A percentile compares a stretch with the other conserved stretches of the same genome.
Conservation (phyloP, 1,284 basidiomycete genomes). For the Marasmius tenuissimus region DNA sequence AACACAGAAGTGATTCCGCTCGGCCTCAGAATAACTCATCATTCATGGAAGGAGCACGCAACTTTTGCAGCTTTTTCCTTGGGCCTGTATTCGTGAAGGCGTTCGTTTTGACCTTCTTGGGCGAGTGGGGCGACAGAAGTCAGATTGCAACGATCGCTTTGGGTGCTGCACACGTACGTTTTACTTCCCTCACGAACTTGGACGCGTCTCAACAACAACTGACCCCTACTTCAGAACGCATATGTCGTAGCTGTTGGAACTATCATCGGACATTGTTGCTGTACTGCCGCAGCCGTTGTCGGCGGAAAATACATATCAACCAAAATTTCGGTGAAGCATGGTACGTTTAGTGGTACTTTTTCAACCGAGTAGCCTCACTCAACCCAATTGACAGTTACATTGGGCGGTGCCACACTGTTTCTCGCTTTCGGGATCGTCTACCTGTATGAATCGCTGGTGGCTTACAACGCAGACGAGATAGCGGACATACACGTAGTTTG, state of each 20-base stretch:
- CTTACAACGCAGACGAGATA: slow-evolving; percentile 13
- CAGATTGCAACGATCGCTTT: slow-evolving; percentile 98
- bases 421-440: slow-evolving; percentile 81
- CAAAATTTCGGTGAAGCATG: slow-evolving; percentile 93
- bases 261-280: slow-evolving; percentile 84
- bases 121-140: slow-evolving; percentile 97
- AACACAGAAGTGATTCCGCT: slow-evolving; percentile 5
- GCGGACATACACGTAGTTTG: slow-evolving; percentile 1
- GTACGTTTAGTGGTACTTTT: slow-evolving; percentile 46
- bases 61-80: slow-evolving; percentile 81
- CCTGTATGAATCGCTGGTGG: slow-evolving; percentile 63
- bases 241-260: slow-evolving; percentile 89
- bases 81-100: slow-evolving; percentile 96
- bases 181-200: slow-evolving; percentile 9
- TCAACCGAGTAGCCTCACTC: not conserved
- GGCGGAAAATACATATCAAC: slow-evolving; percentile 91
- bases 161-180: slow-evolving; percentile 87
- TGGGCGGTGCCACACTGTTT: slow-evolving; percentile 82
- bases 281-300: slow-evolving; percentile 88
- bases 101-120: slow-evolving; percentile 93
- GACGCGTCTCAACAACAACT: slow-evolving; percentile 6
- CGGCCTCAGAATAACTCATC: slow-evolving; percentile 17
- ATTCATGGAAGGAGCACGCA: slow-evolving; percentile 71
- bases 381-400: slow-evolving; percentile 62
- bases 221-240: slow-evolving; percentile 44